A percentile compares a stretch with the other conserved stretches of the same genome.
Conservation (phyloP, 805 yeast species). For the Wickerhamiella parazyma region DNA sequence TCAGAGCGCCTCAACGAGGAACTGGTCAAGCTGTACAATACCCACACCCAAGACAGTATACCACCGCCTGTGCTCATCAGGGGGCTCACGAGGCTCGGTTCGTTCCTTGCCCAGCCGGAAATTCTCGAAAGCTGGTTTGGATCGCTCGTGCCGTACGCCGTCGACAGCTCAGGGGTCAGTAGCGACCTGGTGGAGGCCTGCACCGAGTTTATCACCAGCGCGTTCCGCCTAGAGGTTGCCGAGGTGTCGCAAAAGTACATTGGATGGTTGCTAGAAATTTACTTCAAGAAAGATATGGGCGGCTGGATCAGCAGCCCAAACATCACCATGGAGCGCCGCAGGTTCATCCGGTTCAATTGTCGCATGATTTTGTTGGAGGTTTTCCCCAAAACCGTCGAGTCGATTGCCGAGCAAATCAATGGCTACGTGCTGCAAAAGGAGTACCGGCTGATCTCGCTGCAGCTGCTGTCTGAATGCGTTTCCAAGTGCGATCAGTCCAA, state of each 20-base stretch:
- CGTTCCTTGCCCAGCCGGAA: conserved; percentile 22
- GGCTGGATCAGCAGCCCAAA: conserved; percentile 15
- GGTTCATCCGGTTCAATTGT: conserved; percentile 37
- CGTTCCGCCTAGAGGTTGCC: conserved; percentile 7
- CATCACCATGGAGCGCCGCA: conserved; percentile 32
- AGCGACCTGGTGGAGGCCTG: conserved; percentile 27
- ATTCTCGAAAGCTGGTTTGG: conserved; percentile 36
- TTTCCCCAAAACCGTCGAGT: conserved; percentile 29
- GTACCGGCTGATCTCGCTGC: conserved; percentile 29
- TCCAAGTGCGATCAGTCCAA: conserved; percentile 17
- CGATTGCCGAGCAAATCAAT: conserved; percentile 30
- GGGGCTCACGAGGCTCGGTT: conserved; percentile 22
- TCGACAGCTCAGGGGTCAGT: conserved; percentile 45
- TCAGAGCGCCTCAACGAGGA: conserved; percentile 27
- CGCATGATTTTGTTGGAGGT: conserved; percentile 30
- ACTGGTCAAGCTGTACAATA: conserved; percentile 20
- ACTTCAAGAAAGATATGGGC: conserved; percentile 14
- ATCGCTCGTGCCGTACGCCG: conserved; percentile 36
- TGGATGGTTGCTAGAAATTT: conserved; percentile 20
- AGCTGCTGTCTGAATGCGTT: conserved; percentile 25
- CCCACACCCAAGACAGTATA: conserved; percentile 10
- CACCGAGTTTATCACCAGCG: conserved; percentile 22
- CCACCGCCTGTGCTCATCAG: conserved; percentile 22
- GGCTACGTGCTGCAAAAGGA: conserved; percentile 25
- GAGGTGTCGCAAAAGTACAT: conserved; percentile 13